phyloP scores from a whole-genome alignment of 495 filamentous ascomycete species.

The Annulohypoxylon stygium region DNA sequence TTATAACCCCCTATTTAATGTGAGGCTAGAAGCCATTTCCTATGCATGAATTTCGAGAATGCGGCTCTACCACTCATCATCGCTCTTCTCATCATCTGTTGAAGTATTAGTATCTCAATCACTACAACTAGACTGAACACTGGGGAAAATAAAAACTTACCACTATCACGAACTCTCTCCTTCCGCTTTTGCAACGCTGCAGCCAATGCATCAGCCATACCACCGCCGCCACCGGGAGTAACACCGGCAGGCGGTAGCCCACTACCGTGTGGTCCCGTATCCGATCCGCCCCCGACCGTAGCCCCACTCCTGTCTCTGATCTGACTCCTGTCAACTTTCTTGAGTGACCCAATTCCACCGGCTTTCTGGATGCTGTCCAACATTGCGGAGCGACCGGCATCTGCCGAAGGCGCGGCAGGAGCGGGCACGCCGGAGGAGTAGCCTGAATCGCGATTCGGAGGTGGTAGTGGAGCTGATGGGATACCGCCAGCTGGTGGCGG shows the following conservation, averaged over 20 bases:
- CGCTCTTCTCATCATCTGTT: conserved; percentile 82
- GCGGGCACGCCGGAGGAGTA: conserved; percentile 70
- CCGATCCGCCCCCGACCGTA: conserved; percentile 69
- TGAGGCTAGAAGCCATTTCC: background rate
- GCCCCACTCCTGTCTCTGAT: conserved; percentile 86
- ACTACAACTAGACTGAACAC: conserved; percentile 7
- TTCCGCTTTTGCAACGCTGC: conserved; percentile 83
- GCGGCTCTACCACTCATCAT: conserved; percentile 77
- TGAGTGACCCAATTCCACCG: conserved; percentile 78
- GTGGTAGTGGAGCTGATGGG: conserved; percentile 76
- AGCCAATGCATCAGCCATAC: conserved; percentile 84
- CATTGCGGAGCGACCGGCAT: conserved; percentile 70
- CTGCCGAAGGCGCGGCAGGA: conserved; percentile 65
- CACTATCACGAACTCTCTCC: conserved; percentile 88
- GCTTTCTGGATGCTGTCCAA: conserved; percentile 85
- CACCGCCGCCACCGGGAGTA: conserved; percentile 65
- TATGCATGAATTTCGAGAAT: conserved; percentile 21
- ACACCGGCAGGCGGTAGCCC: conserved; percentile 65
- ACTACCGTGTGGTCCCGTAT: conserved; percentile 68
- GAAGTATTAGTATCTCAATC: conserved; percentile 48
- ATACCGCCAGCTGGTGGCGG: conserved; percentile 52
- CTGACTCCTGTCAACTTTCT: conserved; percentile 81
- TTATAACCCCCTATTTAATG: conserved; percentile 14
- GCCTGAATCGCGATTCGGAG: conserved; percentile 74
- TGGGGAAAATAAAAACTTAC: conserved; percentile 68